Conservation (phyloP, 2,329 filamentous ascomycete species). For the Hypoxylon sp. region DNA sequence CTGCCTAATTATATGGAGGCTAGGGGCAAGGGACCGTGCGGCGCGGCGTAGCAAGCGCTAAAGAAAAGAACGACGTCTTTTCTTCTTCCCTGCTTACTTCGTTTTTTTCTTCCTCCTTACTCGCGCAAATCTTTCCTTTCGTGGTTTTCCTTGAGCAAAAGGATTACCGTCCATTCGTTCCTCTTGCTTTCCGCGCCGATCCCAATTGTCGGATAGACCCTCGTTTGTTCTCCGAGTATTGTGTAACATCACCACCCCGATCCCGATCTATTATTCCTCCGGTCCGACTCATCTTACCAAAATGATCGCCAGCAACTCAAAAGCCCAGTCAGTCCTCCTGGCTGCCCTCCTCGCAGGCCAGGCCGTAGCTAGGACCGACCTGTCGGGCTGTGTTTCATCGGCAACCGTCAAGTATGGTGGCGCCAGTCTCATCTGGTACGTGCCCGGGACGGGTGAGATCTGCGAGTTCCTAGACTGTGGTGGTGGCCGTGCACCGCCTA, state of each 20-base stretch:
- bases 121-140: slow-evolving; percentile 35
- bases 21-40: slow-evolving; percentile 28
- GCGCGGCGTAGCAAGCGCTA: slow-evolving; percentile 12
- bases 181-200: slow-evolving; percentile 12
- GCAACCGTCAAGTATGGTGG: slow-evolving; percentile 56
- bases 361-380: slow-evolving; percentile 62
- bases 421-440: slow-evolving; percentile 69
- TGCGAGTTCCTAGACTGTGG: slow-evolving; percentile 77
- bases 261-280: background rate
- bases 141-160: slow-evolving; percentile 21
- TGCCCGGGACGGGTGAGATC: slow-evolving; percentile 74
- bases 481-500: slow-evolving; percentile 75
- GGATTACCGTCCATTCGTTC: slow-evolving; percentile 38
- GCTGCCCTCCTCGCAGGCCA: slow-evolving; percentile 51
- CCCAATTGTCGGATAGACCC: slow-evolving; percentile 1
- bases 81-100: slow-evolving; percentile 5
- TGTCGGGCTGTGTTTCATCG: slow-evolving; percentile 62
- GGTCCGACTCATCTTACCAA: background rate
- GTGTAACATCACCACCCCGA: slow-evolving; percentile 2
- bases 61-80: slow-evolving; percentile 7
- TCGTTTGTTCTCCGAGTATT: slow-evolving; percentile 6
- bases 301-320: slow-evolving; percentile 35
- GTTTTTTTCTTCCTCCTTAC: slow-evolving; percentile 3
- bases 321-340: slow-evolving; percentile 27
- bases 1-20: slow-evolving; percentile 2